These are phyloP conservation scores for Sedum album DNA, from an alignment of 164 flowering plant species.

Conservation along the genomic window DNA sequence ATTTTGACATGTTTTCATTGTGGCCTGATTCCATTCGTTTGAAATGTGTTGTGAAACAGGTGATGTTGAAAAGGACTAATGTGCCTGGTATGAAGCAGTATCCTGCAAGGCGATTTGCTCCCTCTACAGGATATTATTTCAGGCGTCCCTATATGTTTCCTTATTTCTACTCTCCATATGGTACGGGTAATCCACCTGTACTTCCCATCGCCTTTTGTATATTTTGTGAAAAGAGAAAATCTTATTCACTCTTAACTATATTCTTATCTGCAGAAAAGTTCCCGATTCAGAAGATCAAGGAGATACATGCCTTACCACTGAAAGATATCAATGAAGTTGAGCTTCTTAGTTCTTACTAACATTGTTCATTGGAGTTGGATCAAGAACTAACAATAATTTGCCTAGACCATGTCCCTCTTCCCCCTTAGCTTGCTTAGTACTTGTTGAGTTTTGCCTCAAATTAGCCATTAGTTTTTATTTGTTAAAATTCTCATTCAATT, in stretches of 20 bases:
- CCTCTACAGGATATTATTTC: slow-evolving; percentile 36
- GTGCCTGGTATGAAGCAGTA: slow-evolving; percentile 66
- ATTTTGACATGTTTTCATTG: too few species aligned
- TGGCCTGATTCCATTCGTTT: too few species aligned
- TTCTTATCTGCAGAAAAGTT: slow-evolving; percentile 36
- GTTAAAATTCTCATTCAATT: too few species aligned
- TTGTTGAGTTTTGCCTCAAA: too few species aligned
- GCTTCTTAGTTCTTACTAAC: not conserved
- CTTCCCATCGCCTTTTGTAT: not conserved
- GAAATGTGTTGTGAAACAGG: slow-evolving; percentile 17
- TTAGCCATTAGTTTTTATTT: too few species aligned
- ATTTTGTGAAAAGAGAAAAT: not conserved
- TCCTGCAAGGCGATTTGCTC: slow-evolving; percentile 40
- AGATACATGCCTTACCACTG: slow-evolving; percentile 50
- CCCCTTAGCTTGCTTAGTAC: too few species aligned
- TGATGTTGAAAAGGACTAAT: slow-evolving; percentile 48
- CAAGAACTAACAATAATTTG: not conserved
- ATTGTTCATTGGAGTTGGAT: not conserved
- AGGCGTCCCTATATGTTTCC: slow-evolving; percentile 47
- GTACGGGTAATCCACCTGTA: slow-evolving; percentile 30
- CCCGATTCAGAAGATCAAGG: slow-evolving; percentile 49
- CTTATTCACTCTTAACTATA: not conserved
- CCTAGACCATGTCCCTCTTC: not conserved
- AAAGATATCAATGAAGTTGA: not conserved
- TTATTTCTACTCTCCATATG: slow-evolving; percentile 51